Evolutionary conservation across 495 filamentous ascomycete genomes (phyloP).

Genomic region (Talaromyces ruber): DNA sequence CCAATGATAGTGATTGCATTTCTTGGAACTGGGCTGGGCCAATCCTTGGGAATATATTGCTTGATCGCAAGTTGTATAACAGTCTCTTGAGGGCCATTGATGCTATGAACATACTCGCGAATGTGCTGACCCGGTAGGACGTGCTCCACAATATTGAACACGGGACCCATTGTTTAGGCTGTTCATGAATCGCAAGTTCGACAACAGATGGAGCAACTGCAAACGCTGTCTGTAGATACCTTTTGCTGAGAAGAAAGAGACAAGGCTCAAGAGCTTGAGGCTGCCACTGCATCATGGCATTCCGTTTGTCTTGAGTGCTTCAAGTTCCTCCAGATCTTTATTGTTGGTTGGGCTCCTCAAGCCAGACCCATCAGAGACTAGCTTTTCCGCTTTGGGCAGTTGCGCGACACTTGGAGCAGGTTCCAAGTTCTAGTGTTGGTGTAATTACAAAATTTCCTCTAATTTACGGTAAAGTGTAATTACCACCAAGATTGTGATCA

Average conservation of each 20-base stretch:
- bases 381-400: too few relatives aligned
- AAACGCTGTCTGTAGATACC: not conserved
- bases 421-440: too few relatives aligned
- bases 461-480: too few relatives aligned
- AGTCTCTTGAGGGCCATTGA: slow-evolving; percentile 31
- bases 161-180: not conserved
- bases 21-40: slow-evolving; percentile 42
- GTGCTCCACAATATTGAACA: slow-evolving; percentile 37
- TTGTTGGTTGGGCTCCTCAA: not conserved
- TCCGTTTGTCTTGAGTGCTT: too few relatives aligned
- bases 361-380: not conserved
- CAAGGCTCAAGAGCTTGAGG: not conserved
- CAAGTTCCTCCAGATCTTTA: too few relatives aligned
- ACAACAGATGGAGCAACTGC: not conserved
- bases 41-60: slow-evolving; percentile 56
- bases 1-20: slow-evolving; percentile 59
- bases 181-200: too few relatives aligned
- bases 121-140: slow-evolving; percentile 45
- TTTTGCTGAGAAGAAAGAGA: not conserved
- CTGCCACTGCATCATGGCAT: too few relatives aligned
- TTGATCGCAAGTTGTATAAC: slow-evolving; percentile 53
- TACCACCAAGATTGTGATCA: too few relatives aligned
- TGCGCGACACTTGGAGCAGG: too few relatives aligned
- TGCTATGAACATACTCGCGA: slow-evolving; percentile 45
- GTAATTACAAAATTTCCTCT: too few relatives aligned